Base-by-base conservation (phyloP, 176 grass and related monocot genomes). In the Melocanna baccifera region DNA sequence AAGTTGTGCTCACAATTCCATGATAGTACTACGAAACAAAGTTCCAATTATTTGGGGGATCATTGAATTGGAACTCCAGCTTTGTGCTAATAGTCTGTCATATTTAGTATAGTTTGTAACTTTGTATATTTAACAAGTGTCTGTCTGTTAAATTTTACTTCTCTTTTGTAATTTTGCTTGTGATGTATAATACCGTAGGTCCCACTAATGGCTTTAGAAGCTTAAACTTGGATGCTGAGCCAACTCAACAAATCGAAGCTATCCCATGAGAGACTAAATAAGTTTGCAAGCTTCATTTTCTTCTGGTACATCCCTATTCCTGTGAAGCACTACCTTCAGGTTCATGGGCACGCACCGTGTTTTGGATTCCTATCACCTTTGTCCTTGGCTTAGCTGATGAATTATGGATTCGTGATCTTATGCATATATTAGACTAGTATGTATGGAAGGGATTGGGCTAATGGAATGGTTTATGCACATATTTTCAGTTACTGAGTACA, bases 251-350 rank as follows among this genome's bases (percentile, higher is more conserved):
- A 53, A 56, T 56, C 19, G 77, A 74, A 71, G 73, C 73, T 83
- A 62, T 71, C 45, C n/a, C 68, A 75, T 67, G 68, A 13, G 48
- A 20, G 26, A 73, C 29, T 88, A 73, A 73, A 79, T 43, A 78
- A 68, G 61, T 22, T 72, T 57, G 22, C 51, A 23, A 80, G 61
- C 58, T 84, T 79, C 75, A 84, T 12, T 84, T 79, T 67, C 48
- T 73, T 80, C 48, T 85, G 46, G 81, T 89, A 85, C 46, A 52
- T 64, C 65, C 56, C 26, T 66, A 65, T 89, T 68, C 47, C 22
- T 65, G 14, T 53, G 23, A 72, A 34, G 34, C 77, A 18, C 39
- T 47, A 47, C 25, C 37, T 66, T 78, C 23, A 40, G 43, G 20
- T 45, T 83, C 43, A 18, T 51, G 50, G 69, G 53, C 22, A 50